phyloP scores from a whole-genome alignment of 768 basidiomycete species.

The Mycena crocata region DNA sequence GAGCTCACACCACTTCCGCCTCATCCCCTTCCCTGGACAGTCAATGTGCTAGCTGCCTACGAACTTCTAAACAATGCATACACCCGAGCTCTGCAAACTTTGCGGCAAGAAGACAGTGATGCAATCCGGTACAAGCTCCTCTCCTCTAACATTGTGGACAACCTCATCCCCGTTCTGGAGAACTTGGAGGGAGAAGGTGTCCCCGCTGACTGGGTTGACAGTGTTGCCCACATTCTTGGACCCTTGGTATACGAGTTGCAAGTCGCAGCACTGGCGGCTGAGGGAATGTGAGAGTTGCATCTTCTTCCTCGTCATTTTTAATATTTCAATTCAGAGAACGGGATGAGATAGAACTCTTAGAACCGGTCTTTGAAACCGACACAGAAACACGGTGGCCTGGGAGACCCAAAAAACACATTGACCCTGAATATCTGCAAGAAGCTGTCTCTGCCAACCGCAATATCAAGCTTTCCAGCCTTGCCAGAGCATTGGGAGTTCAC shows the following conservation, averaged over 20 bases:
- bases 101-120: constrained; percentile 12
- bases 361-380: neutral
- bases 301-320: neutral
- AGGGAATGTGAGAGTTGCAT: constrained; percentile 8
- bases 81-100: neutral
- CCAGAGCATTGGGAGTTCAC: neutral
- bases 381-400: neutral
- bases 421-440: constrained; percentile 6
- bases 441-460: neutral
- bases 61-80: neutral
- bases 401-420: neutral
- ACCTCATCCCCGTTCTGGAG: neutral
- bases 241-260: constrained; percentile 8
- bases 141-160: constrained; percentile 8
- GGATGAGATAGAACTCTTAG: constrained; percentile 7
- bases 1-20: neutral
- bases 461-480: neutral
- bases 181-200: neutral
- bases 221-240: neutral
- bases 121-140: neutral
- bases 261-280: neutral
- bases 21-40: neutral
- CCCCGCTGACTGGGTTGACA: neutral
- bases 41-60: neutral
- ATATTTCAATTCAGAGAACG: neutral